A percentile compares a stretch with the other conserved stretches of the same genome.
Evolutionary conservation across 2,329 filamentous ascomycete genomes (phyloP).

Genomic region (Calonectria pteridis): DNA sequence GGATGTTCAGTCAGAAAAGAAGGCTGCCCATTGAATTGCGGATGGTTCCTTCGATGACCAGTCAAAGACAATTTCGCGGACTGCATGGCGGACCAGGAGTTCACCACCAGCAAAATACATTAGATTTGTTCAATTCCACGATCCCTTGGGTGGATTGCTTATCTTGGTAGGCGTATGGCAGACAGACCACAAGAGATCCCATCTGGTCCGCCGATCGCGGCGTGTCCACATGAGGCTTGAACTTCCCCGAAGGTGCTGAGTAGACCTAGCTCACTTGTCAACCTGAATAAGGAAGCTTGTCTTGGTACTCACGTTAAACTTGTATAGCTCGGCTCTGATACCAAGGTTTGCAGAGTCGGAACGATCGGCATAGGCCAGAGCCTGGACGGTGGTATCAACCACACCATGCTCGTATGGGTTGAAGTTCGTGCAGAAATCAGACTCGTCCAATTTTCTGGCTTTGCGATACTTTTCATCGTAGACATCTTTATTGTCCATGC

Average conservation of each 20-base stretch:
- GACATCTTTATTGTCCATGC: neutral
- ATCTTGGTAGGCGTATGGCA: neutral
- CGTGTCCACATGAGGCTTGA: neutral
- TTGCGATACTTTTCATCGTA: neutral
- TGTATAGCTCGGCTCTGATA: neutral
- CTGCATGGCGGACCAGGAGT: neutral
- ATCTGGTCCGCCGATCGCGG: neutral
- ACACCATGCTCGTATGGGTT: neutral
- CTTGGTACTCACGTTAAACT: neutral
- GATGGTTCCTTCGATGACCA: neutral
- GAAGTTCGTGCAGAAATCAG: neutral
- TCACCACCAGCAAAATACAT: neutral
- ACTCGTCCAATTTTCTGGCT: neutral
- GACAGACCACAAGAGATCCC: neutral
- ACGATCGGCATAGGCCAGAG: neutral
- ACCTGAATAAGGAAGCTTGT: neutral
- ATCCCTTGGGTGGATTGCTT: neutral
- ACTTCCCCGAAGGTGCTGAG: neutral
- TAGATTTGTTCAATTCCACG: neutral
- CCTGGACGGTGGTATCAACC: neutral
- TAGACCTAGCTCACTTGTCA: neutral
- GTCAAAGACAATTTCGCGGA: neutral
- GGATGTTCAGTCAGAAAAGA: neutral
- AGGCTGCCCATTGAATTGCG: neutral
- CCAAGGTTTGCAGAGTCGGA: neutral